Evolutionary conservation across 1,284 basidiomycete genomes (phyloP), one percentile per base, ranked within the genome.

Genomic region (Sanguinoderma infundibulare): DNA sequence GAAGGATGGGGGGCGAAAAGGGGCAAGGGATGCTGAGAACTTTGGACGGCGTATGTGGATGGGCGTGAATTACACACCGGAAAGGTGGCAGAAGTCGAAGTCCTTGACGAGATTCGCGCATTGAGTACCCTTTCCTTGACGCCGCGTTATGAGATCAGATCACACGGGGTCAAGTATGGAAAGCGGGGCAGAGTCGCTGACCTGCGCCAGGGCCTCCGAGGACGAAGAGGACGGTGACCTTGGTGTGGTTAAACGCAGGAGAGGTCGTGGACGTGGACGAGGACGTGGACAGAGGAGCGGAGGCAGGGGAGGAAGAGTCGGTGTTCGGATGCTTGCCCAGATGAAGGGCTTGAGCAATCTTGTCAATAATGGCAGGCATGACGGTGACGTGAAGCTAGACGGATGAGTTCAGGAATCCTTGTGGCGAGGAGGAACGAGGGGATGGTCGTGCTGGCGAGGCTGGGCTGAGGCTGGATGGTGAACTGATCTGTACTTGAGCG

Each of bases 171-270:
- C 46, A 24, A 49, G 26, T 14, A 20, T 10, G 42, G 24, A 15
- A 34, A n/a, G 39, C 22, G 28, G 34, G 15, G 24, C 22, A 57
- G 26, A 36, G 47, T 39, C 2, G 32, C 82, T 66, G 65, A 89
- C 94, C 96, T 68, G 95, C 95, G 59, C 98, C 98, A 24, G 98
- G 98, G 1, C 98, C 98, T 42, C 98, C 98, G 24, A 99, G 90
- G 20, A 99, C 96, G 72, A 95, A 99, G 69, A 99, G 83, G 63
- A 99, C 96, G 26, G 87, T 91, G 67, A 98, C 90, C 67, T 95
- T 89, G 55, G 77, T 75, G 46, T 80, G 75, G 74, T 95, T 87
- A 72, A 98, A 98, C 12, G 81, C 83, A 15, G 87, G 80, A 10
- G 69, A 64, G 35, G 42, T 63, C 14, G 57, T 67, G 65, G 64